These are phyloP conservation scores for Phoma sp. DNA, from an alignment of 2,329 filamentous ascomycete genomes.

Conservation along the genomic window DNA sequence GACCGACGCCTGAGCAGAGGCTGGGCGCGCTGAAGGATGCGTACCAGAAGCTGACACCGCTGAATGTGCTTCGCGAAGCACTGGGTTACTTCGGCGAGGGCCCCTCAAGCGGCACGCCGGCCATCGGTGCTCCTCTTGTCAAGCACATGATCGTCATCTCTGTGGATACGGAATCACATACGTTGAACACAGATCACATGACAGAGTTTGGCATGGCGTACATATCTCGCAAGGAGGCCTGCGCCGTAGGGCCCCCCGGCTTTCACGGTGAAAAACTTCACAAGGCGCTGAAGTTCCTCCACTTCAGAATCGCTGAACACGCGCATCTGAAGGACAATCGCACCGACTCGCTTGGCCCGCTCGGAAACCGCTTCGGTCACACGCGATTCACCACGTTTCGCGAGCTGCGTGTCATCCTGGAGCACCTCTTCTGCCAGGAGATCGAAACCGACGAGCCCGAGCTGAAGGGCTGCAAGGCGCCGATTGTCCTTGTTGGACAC, in stretches of 20 bases:
- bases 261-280: slow-evolving; percentile 28
- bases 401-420: slow-evolving; percentile 19
- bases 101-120: neutral
- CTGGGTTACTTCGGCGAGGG: neutral
- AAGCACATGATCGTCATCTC: slow-evolving; percentile 26
- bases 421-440: slow-evolving; percentile 20
- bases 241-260: slow-evolving; percentile 5
- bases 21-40: too few species aligned
- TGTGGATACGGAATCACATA: slow-evolving; percentile 35
- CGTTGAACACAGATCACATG: slow-evolving; percentile 25
- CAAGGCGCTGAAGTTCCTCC: slow-evolving; percentile 27
- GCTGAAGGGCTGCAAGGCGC: slow-evolving; percentile 20
- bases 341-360: slow-evolving; percentile 16
- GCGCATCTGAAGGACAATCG: slow-evolving; percentile 24
- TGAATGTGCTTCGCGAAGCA: too few species aligned
- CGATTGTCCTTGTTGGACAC: slow-evolving; percentile 34
- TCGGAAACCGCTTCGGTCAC: slow-evolving; percentile 32
- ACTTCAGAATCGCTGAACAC: slow-evolving; percentile 30
- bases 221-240: slow-evolving; percentile 15
- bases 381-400: slow-evolving; percentile 27
- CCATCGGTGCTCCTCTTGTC: slow-evolving; percentile 7
- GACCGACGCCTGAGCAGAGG: too few species aligned
- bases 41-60: too few species aligned
- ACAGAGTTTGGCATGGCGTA: slow-evolving; percentile 33
- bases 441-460: slow-evolving; percentile 11